phyloP scores from a whole-genome alignment of 108 stramenopile species.

The Discostella pseudostelligera region DNA sequence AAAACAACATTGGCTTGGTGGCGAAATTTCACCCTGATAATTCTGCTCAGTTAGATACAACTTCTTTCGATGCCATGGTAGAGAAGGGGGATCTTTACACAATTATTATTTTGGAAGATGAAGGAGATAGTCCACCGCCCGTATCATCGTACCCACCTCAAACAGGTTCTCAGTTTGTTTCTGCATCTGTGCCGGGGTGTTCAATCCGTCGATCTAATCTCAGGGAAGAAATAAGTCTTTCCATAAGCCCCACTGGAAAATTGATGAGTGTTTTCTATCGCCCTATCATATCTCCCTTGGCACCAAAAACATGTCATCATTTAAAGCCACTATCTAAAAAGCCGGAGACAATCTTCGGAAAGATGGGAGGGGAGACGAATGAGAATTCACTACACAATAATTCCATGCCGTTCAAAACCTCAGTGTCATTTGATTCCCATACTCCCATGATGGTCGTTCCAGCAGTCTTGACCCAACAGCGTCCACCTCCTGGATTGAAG shows the following conservation, averaged over 20 bases:
- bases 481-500: slow-evolving; percentile 73
- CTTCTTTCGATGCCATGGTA: slow-evolving; percentile 39
- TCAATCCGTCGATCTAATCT: slow-evolving; percentile 42
- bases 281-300: slow-evolving; percentile 79
- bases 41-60: slow-evolving; percentile 23
- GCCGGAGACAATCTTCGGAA: slow-evolving; percentile 39
- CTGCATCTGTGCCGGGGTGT: slow-evolving; percentile 46
- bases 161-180: slow-evolving; percentile 15
- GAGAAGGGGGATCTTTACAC: slow-evolving; percentile 37
- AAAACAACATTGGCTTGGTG: slow-evolving; percentile 16
- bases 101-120: slow-evolving; percentile 25
- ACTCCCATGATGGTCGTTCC: slow-evolving; percentile 74
- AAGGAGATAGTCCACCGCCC: not conserved
- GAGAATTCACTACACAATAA: slow-evolving; percentile 1
- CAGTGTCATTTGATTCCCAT: slow-evolving; percentile 56
- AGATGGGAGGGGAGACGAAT: slow-evolving; percentile 25
- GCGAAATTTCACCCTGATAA: slow-evolving; percentile 28
- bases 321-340: slow-evolving; percentile 32
- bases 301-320: slow-evolving; percentile 65
- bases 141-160: slow-evolving; percentile 7
- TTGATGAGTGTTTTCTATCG: slow-evolving; percentile 66
- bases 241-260: slow-evolving; percentile 54
- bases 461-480: slow-evolving; percentile 49
- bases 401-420: slow-evolving; percentile 59
- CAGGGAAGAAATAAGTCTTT: slow-evolving; percentile 67